Evolutionary conservation across 441 rosid genomes (phyloP).

Genomic region (Syzygium malaccense): DNA sequence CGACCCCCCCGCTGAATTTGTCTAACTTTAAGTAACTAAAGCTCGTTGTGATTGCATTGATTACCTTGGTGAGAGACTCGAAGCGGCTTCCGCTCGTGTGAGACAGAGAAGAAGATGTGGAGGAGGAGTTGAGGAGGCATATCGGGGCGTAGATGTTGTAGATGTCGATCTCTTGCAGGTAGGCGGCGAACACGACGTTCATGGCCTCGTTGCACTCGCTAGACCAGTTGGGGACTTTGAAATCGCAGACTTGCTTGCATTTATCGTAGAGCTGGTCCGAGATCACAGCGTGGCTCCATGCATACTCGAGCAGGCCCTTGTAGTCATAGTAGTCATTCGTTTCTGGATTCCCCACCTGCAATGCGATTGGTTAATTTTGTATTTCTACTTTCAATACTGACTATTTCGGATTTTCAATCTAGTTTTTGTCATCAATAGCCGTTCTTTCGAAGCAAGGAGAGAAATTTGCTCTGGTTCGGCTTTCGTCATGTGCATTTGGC

Average conservation of each 20-base stretch:
- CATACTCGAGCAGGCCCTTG: constrained; percentile 46
- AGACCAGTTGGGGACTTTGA: constrained; percentile 34
- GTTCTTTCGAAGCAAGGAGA: not conserved
- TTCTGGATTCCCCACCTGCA: constrained; percentile 51
- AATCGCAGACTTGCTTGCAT: constrained; percentile 38
- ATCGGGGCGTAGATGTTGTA: constrained; percentile 51
- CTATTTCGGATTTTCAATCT: not conserved
- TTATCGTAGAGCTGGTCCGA: constrained; percentile 30
- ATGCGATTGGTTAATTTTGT: not conserved
- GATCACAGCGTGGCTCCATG: constrained; percentile 58
- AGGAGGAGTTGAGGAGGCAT: constrained; percentile 20
- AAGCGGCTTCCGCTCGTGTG: not conserved
- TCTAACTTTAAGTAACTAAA: not conserved
- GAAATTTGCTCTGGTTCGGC: not conserved
- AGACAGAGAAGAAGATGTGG: not conserved
- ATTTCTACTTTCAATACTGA: not conserved
- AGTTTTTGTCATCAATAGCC: not conserved
- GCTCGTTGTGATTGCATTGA: not conserved
- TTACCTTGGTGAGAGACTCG: not conserved
- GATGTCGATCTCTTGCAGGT: constrained; percentile 41
- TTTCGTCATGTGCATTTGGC: not conserved
- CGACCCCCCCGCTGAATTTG: not conserved
- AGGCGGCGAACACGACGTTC: constrained; percentile 18
- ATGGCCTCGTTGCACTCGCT: constrained; percentile 27
- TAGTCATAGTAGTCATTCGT: constrained; percentile 39